Evolutionary conservation across 2,329 filamentous ascomycete genomes (phyloP), one percentile per base, ranked within the genome.

Genomic region (Acephala macrosclerotiorum): DNA sequence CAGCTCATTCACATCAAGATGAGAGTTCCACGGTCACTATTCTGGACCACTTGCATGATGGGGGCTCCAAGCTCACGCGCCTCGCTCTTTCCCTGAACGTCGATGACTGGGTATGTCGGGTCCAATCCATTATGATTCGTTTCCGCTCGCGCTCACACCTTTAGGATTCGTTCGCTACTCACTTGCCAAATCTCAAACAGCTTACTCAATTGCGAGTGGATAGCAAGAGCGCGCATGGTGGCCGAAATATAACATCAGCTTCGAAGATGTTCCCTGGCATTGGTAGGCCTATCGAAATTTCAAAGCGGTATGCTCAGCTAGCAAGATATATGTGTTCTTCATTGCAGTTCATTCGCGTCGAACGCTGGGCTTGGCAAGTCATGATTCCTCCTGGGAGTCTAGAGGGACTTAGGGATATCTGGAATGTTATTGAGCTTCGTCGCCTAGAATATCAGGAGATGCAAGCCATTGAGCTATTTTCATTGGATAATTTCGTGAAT

Each of bases 281-380:
- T 2, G 20, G 42, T 7, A 35, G 29, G 7, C 35, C 56, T 3
- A 58, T 56, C 18, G 57, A 65, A 14, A 65, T 70, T 25, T 64
- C 68, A 9, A 55, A 40, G 22, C 42, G 40, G 6, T 68, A 70
- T 45, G 68, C 61, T 11, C 25, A 63, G 22, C 47, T 66, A 18
- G 61, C 66, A 20, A 57, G 66, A 12, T 55, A 36, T 2, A 40
- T 60, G 4, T 70, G 68, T 49, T 61, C 68, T n/a, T 49, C 59
- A 16, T 29, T 70, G 25, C 59, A 64, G 53, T 70, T 58, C 26
- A 61, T 69, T 22, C 38, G 58, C 12, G 67, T 68, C 20, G 8
- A 40, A 14, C n/a, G n/a, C n/a, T 63, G 40, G 25, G 40, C 61
- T n/a, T 70, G 66, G 68, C 60, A 66, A 14, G 26, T 63, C 14